Evolutionary conservation across 2,329 filamentous ascomycete species (phyloP), one percentile per base, ranked within the genome.

Genomic region (Fusarium nurragi): DNA sequence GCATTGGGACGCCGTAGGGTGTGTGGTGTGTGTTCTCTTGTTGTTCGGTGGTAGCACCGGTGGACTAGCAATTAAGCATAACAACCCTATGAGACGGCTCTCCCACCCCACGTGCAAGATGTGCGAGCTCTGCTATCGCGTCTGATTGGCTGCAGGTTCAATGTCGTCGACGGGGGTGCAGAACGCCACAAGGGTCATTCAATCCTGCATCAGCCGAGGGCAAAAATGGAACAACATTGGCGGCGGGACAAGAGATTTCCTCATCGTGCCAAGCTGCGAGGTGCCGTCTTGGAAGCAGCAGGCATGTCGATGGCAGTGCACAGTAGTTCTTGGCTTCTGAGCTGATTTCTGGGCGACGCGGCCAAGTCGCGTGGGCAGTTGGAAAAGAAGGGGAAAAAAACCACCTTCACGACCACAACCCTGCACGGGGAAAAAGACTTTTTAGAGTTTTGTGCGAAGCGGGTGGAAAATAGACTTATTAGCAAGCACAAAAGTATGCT

Each of bases 11-110:
- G 28, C 38, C 14, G 9, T 23, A 19, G 22, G 16, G 12, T 23
- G 51, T n/a, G 52, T 51, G 28, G 28, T 3, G 18, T 39, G 22
- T 34, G 16, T 12, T 56, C 13, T 9, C 5, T 18, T 18, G 51
- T 46, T 25, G 26, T 18, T 39, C n/a, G n/a, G n/a, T n/a, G n/a
- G n/a, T n/a, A n/a, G 44, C 21, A 37, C 23, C 30, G 34, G 6
- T 16, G 16, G 13, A 51, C 64, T 67, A 47, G 19, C 47, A 59
- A 39, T 66, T 67, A 67, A 67, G 64, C 64, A 67, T 66, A 61
- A 54, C 21, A 60, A 49, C 45, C 64, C 64, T 60, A 56, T 67
- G 59, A 64, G 26, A 46, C 47, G 38, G 38, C 34, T 10, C 10
- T 4, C 44, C 40, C n/a, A 39, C 43, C 64, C 54, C 64, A 67